Conservation (phyloP, 306 rosid species). For the cucumber (Cucumis sativus) region DNA sequence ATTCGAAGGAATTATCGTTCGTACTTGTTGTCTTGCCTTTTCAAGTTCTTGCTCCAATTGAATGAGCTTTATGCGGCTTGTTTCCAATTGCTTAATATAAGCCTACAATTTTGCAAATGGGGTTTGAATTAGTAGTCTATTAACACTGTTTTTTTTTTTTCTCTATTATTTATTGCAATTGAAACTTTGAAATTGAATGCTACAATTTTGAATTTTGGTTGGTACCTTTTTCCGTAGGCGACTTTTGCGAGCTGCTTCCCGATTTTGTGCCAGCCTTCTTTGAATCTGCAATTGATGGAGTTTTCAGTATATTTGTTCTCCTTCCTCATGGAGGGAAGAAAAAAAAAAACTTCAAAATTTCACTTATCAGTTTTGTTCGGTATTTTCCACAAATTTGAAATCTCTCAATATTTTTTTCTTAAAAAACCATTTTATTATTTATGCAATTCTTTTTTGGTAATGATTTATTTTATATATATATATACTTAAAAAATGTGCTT, state of each 20-base stretch:
- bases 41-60: slow-evolving; percentile 79
- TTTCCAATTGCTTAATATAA: slow-evolving; percentile 82
- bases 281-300: slow-evolving; percentile 36
- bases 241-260: slow-evolving; percentile 99
- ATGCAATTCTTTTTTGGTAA: too few species aligned
- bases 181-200: background rate
- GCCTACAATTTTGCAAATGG: slow-evolving; percentile 31
- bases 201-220: background rate
- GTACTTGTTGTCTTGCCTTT: slow-evolving; percentile 60
- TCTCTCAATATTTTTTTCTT: too few species aligned
- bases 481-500: too few species aligned
- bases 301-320: slow-evolving; percentile 3
- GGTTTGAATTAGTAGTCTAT: slow-evolving; percentile 10
- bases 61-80: slow-evolving; percentile 66
- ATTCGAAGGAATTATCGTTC: slow-evolving; percentile 16
- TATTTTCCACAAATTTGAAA: too few species aligned
- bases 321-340: background rate
- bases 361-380: too few species aligned
- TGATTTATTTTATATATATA: too few species aligned
- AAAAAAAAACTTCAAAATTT: background rate
- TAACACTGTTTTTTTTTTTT: background rate
- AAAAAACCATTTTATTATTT: too few species aligned
- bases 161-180: background rate
- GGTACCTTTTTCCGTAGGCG: slow-evolving; percentile 81
- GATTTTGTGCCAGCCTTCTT: slow-evolving; percentile 92